Evolutionary conservation across 805 yeast species (phyloP).

Genomic region (Wickerhamiella kurtzmanii): DNA sequence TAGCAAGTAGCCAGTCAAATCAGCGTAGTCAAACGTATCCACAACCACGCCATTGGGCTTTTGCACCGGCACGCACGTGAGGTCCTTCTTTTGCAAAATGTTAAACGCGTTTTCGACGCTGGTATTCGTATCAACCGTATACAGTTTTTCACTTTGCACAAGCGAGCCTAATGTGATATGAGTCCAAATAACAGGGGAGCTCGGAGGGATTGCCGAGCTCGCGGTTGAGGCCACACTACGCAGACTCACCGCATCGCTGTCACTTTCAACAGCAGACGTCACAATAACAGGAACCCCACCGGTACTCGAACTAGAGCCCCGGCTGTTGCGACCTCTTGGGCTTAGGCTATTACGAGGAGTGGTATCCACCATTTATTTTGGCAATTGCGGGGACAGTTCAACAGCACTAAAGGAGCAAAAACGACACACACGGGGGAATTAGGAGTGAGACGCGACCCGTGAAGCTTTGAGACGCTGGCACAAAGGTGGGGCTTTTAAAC

Average conservation of each 20-base stretch:
- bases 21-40: slow-evolving; percentile 81
- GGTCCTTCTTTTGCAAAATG: slow-evolving; percentile 50
- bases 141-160: slow-evolving; percentile 64
- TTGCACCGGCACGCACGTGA: slow-evolving; percentile 74
- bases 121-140: slow-evolving; percentile 48
- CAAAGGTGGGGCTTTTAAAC: not conserved
- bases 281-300: not conserved
- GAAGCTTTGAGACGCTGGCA: too few species aligned
- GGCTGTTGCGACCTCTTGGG: not conserved
- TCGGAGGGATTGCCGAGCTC: not conserved
- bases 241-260: not conserved
- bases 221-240: not conserved
- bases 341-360: not conserved
- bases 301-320: not conserved
- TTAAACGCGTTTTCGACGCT: slow-evolving; percentile 86
- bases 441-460: too few species aligned
- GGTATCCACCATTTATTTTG: not conserved
- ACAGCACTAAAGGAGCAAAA: too few species aligned
- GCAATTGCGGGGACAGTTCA: too few species aligned
- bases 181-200: slow-evolving; percentile 7
- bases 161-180: slow-evolving; percentile 51
- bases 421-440: too few species aligned
- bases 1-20: slow-evolving; percentile 72
- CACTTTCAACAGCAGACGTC: not conserved
- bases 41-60: slow-evolving; percentile 7